Base-by-base conservation (phyloP, 352 stramenopile genomes). In the Phytopythium delawarense region DNA sequence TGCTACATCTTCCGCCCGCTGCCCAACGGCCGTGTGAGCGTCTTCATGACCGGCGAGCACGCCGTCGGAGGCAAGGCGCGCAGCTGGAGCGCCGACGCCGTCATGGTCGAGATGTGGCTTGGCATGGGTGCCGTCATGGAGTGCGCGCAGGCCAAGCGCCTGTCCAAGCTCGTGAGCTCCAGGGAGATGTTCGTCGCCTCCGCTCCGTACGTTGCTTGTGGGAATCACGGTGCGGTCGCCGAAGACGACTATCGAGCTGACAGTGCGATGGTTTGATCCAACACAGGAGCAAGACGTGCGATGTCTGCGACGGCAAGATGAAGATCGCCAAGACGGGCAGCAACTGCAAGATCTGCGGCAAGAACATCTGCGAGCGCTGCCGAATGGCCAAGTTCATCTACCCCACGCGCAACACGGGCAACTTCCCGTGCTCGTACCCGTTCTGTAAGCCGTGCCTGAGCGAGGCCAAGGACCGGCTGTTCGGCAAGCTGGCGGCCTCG, bases 21-120 rank as follows among this genome's bases (percentile, higher is more conserved):
- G 15, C 66, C 71, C 0, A 79, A 87, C 48, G 75, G 72, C n/a
- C 67, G 54, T 34, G 79, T 87, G 37, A 66, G 66, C 21, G 74
- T 91, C 28, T 91, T 86, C 57, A 88, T 91, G 81, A 81, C 72
- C 32, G 81, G 81, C 11, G 66, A 75, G 48, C 77, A 87, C 61
- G 51, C 59, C 2, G 74, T 87, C 4, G 77, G 78, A 32, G 79
- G 81, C 44, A 88, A 87, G 57, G 73, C 75, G 16, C 70, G 76
- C 39, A 85, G 64, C 61, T 91, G 77, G 79, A 83, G 73, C 60
- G 70, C 71, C 16, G 78, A 87, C 57, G 55, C 68, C 8, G 74
- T 82, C 51, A 85, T 87, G 65, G 61, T 64, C 9, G 79, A 89
- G 48, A 70, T 87, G 61, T 91, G 81, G 75, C 72, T 91, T 21